Conservation (phyloP, 306 rosid species). For the Sindora glabra region DNA sequence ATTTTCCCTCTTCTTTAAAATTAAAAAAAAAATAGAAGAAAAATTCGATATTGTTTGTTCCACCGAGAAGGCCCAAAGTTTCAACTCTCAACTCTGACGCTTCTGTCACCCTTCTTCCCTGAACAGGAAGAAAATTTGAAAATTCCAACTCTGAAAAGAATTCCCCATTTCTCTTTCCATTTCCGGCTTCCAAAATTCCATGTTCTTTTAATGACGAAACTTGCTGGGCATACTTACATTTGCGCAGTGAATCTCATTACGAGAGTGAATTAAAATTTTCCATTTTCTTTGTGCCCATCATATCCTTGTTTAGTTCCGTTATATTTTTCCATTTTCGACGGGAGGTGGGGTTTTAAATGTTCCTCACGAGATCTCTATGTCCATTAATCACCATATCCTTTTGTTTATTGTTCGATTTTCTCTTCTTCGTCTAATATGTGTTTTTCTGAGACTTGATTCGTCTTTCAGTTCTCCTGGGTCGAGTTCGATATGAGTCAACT, state of each 20-base stretch:
- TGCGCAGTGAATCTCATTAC: no score
- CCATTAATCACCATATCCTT: not conserved
- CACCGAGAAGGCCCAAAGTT: not conserved
- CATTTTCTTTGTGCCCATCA: constrained; percentile 13
- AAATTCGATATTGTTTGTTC: not conserved
- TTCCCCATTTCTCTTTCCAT: not conserved
- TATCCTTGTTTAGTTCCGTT: no score
- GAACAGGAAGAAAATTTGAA: not conserved
- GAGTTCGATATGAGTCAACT: constrained; percentile 63
- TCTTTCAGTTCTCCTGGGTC: not conserved
- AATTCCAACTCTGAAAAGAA: constrained; percentile 15
- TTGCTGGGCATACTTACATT: no score
- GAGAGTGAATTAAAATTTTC: no score
- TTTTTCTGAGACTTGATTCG: no score
- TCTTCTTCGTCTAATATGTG: no score
- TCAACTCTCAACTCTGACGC: not conserved
- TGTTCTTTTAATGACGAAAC: constrained; percentile 7
- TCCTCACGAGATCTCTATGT: constrained; percentile 63
- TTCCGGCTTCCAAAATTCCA: not conserved
- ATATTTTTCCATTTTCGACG: constrained; percentile 13
- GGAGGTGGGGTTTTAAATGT: constrained; percentile 35
- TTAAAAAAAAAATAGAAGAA: not conserved
- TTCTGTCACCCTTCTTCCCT: not conserved
- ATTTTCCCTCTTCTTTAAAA: no score
- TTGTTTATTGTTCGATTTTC: not conserved